A percentile compares a stretch with the other conserved stretches of the same genome.
These are phyloP conservation scores for Leishmania turanica DNA, from an alignment of 208 protist genomes.

Conservation along the genomic window DNA sequence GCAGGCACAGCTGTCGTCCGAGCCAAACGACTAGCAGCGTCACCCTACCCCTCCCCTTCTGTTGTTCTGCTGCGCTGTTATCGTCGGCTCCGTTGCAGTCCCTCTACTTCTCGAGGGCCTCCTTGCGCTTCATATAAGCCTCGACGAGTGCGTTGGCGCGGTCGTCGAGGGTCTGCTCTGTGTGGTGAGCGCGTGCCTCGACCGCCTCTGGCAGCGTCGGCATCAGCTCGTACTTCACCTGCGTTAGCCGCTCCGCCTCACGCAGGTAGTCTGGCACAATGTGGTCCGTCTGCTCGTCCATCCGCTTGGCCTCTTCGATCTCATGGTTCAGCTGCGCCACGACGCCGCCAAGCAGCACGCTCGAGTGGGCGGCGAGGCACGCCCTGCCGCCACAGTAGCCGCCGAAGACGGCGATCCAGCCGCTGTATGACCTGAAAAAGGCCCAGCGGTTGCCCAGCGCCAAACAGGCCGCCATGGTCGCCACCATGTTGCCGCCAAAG, in stretches of 20 bases:
- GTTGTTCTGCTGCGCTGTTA: background rate
- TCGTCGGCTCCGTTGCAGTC: background rate
- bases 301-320: slow-evolving; percentile 62
- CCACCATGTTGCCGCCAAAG: slow-evolving; percentile 67
- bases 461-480: slow-evolving; percentile 69
- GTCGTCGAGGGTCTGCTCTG: slow-evolving; percentile 47
- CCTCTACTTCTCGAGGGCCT: slow-evolving; percentile 37
- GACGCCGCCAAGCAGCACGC: slow-evolving; percentile 50
- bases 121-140: slow-evolving; percentile 59
- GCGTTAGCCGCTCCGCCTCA: slow-evolving; percentile 52
- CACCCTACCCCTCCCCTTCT: background rate
- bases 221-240: slow-evolving; percentile 74
- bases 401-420: slow-evolving; percentile 70
- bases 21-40: background rate
- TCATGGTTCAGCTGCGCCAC: slow-evolving; percentile 64
- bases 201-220: slow-evolving; percentile 45
- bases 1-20: background rate
- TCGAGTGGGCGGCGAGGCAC: slow-evolving; percentile 62
- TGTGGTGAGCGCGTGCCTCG: slow-evolving; percentile 21
- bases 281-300: slow-evolving; percentile 69
- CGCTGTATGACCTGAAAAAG: slow-evolving; percentile 73
- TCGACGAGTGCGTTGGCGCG: slow-evolving; percentile 61
- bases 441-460: slow-evolving; percentile 63
- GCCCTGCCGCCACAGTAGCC: slow-evolving; percentile 84
- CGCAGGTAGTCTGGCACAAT: slow-evolving; percentile 70